Percentiles rank a stretch among this genome's conserved stretches.
Evolutionary conservation across 108 stramenopile genomes (phyloP).

Genomic region (Chaetoceros muelleri): DNA sequence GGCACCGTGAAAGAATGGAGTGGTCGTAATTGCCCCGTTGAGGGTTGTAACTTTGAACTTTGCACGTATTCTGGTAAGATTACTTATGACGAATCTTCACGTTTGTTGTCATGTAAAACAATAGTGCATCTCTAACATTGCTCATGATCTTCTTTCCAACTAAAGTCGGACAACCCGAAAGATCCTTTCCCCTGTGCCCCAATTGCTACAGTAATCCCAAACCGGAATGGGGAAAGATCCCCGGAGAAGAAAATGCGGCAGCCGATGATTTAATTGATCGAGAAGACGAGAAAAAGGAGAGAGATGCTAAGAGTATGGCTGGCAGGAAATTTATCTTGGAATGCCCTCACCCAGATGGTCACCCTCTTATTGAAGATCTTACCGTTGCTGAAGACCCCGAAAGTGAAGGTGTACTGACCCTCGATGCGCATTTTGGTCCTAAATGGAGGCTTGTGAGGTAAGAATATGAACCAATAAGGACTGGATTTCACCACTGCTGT

Average conservation of each 20-base stretch:
- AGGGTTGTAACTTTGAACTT: constrained; percentile 77
- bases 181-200: constrained; percentile 82
- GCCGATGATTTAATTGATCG: constrained; percentile 24
- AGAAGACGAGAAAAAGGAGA: constrained; percentile 56
- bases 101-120: background rate
- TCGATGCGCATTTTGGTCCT: constrained; percentile 73
- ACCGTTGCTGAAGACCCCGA: constrained; percentile 79
- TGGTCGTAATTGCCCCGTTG: constrained; percentile 49
- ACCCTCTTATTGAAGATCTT: constrained; percentile 74
- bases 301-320: constrained; percentile 46
- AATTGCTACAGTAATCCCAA: constrained; percentile 71
- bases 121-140: background rate
- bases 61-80: constrained; percentile 55
- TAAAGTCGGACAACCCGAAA: constrained; percentile 59
- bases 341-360: constrained; percentile 75
- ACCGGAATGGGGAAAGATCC: constrained; percentile 53
- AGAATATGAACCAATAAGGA: too few species aligned
- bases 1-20: constrained; percentile 80
- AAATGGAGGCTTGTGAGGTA: constrained; percentile 80
- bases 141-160: background rate
- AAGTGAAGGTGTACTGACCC: constrained; percentile 69
- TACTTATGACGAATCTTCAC: background rate
- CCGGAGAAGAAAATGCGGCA: constrained; percentile 17
- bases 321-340: constrained; percentile 60
- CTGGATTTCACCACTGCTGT: constrained; percentile 16